phyloP scores from a whole-genome alignment of 2,329 filamentous ascomycete genomes.

The Gnomoniopsis smithogilvyi region DNA sequence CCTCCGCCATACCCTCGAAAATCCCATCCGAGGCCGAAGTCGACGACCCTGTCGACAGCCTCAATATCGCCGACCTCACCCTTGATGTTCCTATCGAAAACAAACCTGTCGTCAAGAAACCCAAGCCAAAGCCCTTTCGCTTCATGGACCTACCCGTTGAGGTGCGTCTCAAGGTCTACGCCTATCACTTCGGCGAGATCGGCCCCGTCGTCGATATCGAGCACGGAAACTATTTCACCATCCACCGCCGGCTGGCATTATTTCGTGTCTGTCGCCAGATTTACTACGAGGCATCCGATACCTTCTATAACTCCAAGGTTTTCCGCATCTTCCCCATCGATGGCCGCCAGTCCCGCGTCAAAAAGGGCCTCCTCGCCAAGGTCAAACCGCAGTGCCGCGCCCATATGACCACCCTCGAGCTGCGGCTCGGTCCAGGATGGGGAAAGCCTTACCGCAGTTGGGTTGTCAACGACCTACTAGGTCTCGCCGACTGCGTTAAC shows the following conservation, averaged over 20 bases:
- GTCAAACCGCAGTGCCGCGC: slow-evolving; percentile 58
- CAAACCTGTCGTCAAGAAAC: slow-evolving; percentile 24
- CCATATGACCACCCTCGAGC: slow-evolving; percentile 61
- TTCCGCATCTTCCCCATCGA: slow-evolving; percentile 66
- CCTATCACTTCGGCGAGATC: slow-evolving; percentile 53
- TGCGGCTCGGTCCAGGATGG: slow-evolving; percentile 73
- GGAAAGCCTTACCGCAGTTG: slow-evolving; percentile 66
- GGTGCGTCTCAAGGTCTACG: slow-evolving; percentile 67
- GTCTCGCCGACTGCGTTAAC: slow-evolving; percentile 58
- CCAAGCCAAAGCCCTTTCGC: slow-evolving; percentile 48
- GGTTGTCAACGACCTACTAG: slow-evolving; percentile 63
- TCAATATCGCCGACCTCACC: slow-evolving; percentile 42
- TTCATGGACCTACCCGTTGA: slow-evolving; percentile 69
- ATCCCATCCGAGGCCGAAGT: slow-evolving; percentile 36
- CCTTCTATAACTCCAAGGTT: slow-evolving; percentile 61
- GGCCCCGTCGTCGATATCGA: slow-evolving; percentile 63
- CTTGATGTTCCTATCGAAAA: slow-evolving; percentile 32
- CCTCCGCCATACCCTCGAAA: slow-evolving; percentile 35
- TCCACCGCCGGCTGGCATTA: slow-evolving; percentile 57
- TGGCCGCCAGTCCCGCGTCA: slow-evolving; percentile 68
- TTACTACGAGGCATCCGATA: slow-evolving; percentile 60
- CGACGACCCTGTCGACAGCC: slow-evolving; percentile 34
- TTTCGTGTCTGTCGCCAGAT: slow-evolving; percentile 60
- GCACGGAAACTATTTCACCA: slow-evolving; percentile 59
- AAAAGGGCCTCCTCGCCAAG: slow-evolving; percentile 67